Conservation (phyloP, 768 basidiomycete genomes). For the Fomitopsis pulvina region DNA sequence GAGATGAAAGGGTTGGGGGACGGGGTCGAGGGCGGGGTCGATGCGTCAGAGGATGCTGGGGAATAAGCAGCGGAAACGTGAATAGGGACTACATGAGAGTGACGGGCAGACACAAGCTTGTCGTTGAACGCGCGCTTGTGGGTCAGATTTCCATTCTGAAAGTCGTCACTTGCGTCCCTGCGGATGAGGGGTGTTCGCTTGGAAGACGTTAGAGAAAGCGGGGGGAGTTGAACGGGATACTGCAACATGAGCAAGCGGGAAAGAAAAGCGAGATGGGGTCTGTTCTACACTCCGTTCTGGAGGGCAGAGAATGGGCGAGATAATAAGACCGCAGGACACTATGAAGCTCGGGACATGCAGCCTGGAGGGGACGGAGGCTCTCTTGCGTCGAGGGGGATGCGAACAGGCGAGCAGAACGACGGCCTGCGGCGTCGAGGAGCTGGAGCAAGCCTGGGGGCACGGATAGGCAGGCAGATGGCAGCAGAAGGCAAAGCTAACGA, state of each 20-base stretch:
- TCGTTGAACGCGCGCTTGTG: slow-evolving; percentile 15
- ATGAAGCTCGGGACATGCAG: slow-evolving; percentile 23
- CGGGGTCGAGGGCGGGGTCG: slow-evolving; percentile 28
- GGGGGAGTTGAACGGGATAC: slow-evolving; percentile 27
- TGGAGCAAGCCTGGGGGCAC: slow-evolving; percentile 22
- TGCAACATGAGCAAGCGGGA: slow-evolving; percentile 27
- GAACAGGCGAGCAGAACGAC: slow-evolving; percentile 9
- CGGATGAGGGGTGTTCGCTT: slow-evolving; percentile 18
- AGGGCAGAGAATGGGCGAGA: slow-evolving; percentile 24
- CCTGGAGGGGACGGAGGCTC: slow-evolving; percentile 9
- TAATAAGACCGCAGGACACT: slow-evolving; percentile 14
- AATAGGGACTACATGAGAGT: slow-evolving; percentile 25
- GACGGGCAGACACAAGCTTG: slow-evolving; percentile 14
- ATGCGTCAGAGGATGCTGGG: slow-evolving; percentile 20
- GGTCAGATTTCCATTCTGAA: slow-evolving; percentile 15
- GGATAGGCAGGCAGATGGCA: slow-evolving; percentile 24
- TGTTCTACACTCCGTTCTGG: slow-evolving; percentile 15
- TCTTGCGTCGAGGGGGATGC: slow-evolving; percentile 11
- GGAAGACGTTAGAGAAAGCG: slow-evolving; percentile 28
- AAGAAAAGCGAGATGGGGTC: slow-evolving; percentile 11
- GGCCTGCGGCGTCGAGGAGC: slow-evolving; percentile 20
- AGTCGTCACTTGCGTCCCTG: slow-evolving; percentile 13
- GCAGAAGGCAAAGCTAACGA: slow-evolving; percentile 22
- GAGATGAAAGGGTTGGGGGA: slow-evolving; percentile 26
- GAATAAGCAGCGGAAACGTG: slow-evolving; percentile 26